phyloP scores from a whole-genome alignment of 805 yeast genomes.

The Sugiyamaella chiloensis region DNA sequence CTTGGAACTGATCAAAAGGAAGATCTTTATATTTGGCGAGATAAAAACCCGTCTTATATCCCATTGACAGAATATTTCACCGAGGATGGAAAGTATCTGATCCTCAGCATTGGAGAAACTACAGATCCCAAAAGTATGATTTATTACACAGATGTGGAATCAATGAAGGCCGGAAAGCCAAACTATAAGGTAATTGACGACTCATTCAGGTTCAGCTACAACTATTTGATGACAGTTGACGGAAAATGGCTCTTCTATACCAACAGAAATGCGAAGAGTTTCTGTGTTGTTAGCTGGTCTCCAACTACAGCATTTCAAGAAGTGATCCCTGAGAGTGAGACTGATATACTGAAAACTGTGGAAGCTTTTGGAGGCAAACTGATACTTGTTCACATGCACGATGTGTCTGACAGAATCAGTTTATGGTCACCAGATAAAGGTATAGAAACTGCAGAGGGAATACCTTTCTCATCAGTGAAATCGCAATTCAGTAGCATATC shows the following conservation, averaged over 20 bases:
- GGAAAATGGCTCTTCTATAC: constrained; percentile 2
- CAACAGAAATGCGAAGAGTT: constrained; percentile 6
- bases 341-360: neutral
- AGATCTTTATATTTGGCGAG: constrained; percentile 35
- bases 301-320: neutral
- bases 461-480: neutral
- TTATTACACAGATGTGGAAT: neutral
- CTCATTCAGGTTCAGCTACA: neutral
- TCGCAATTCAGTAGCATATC: neutral
- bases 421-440: neutral
- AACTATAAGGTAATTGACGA: neutral
- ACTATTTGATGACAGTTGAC: neutral
- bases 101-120: neutral
- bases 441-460: neutral
- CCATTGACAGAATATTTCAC: constrained; percentile 3
- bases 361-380: neutral
- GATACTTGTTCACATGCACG: neutral
- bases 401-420: neutral
- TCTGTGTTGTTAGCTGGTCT: constrained; percentile 1
- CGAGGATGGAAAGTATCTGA: constrained; percentile 5
- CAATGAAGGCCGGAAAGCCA: neutral
- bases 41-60: neutral
- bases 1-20: constrained; percentile 47
- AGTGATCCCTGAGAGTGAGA: neutral
- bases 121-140: neutral